These are phyloP conservation scores for Cladosporium oxysporum DNA, from an alignment of 2,329 filamentous ascomycete genomes.

Conservation along the genomic window DNA sequence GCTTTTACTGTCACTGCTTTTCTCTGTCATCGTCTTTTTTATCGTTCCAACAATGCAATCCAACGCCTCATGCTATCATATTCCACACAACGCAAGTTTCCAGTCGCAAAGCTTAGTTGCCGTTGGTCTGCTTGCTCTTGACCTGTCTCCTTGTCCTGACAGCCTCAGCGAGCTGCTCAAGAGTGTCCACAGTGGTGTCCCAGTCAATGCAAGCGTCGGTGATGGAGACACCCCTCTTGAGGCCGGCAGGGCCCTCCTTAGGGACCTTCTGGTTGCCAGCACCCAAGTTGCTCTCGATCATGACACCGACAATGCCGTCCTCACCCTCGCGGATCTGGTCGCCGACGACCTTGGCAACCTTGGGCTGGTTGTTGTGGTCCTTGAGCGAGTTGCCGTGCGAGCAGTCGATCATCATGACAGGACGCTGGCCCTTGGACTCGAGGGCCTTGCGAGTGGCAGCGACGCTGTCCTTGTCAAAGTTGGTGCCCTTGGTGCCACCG, in stretches of 20 bases:
- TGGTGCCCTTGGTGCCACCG: conserved; percentile 89
- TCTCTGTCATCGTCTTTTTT: background rate
- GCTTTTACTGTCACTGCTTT: conserved; percentile 15
- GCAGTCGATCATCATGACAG: conserved; percentile 95
- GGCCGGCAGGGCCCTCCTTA: conserved; percentile 75
- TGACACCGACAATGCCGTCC: conserved; percentile 88
- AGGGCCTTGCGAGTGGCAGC: conserved; percentile 79
- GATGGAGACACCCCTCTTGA: conserved; percentile 94
- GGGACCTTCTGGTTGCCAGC: conserved; percentile 93
- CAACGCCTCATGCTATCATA: conserved; percentile 18
- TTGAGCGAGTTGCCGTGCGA: conserved; percentile 86
- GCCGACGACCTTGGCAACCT: conserved; percentile 79
- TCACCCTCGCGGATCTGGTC: conserved; percentile 86
- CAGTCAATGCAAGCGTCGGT: conserved; percentile 96
- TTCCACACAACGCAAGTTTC: background rate
- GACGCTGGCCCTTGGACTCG: conserved; percentile 66
- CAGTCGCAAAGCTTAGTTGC: conserved; percentile 3
- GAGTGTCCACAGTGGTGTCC: conserved; percentile 80
- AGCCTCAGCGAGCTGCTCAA: conserved; percentile 76
- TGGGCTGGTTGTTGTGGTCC: conserved; percentile 95
- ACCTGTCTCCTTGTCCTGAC: conserved; percentile 71
- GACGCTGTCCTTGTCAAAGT: conserved; percentile 86
- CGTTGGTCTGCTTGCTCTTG: conserved; percentile 26
- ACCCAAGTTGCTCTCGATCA: conserved; percentile 98
- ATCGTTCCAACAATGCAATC: background rate